Conservation (phyloP, 2,329 filamentous ascomycete genomes). For the Capronia epimyces region DNA sequence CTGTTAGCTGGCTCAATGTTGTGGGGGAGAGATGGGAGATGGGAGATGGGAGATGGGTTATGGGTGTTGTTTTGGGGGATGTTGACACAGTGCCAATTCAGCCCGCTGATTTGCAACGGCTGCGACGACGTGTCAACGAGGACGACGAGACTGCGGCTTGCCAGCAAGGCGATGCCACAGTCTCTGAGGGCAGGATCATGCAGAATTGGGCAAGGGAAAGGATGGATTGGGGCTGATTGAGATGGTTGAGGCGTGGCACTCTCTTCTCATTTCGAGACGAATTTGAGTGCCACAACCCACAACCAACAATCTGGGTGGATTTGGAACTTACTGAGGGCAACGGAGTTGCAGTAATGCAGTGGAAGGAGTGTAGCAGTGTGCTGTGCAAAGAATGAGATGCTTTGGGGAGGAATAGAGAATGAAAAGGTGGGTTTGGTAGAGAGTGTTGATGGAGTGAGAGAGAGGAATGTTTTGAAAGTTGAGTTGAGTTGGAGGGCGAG, state of each 20-base stretch:
- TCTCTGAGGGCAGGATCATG: not conserved
- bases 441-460: conserved; percentile 8
- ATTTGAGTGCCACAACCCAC: not conserved
- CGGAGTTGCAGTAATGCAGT: conserved; percentile 12
- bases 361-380: not conserved
- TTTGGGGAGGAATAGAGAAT: conserved; percentile 12
- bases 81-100: not conserved
- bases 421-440: conserved; percentile 3
- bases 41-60: not conserved
- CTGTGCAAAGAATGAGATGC: not conserved
- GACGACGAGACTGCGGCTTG: not conserved
- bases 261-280: conserved; percentile 1
- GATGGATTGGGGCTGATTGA: not conserved
- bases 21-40: not conserved
- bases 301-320: not conserved
- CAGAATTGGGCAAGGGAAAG: not conserved
- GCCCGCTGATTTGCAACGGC: conserved; percentile 2
- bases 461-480: conserved; percentile 5
- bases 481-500: conserved; percentile 4
- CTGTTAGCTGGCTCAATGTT: not conserved
- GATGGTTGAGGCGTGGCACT: not conserved
- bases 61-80: too few species aligned
- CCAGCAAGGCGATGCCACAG: not conserved
- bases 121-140: not conserved
- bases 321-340: conserved; percentile 2